Base-by-base conservation (phyloP, 805 yeast species). In the Candida ponderosae region DNA sequence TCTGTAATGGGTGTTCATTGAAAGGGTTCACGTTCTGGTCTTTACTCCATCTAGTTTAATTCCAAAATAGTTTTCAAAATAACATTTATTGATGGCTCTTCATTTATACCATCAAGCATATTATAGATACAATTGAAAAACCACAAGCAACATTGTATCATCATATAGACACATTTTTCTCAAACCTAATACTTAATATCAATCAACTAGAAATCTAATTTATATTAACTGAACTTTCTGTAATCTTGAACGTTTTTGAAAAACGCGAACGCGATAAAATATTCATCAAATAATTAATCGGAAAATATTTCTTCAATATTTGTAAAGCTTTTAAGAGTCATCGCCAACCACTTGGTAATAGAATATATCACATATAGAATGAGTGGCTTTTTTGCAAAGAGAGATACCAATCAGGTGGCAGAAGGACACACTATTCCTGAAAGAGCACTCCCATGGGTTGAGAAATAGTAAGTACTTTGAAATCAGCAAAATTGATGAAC, bases 1-100 rank as follows among this genome's bases (percentile, higher is more conserved):
- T 80, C 90, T 20, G 93, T 90, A 15, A 72, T 89, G 34, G 97
- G 96, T 6, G 87, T 85, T 18, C 87, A 77, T 36, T 53, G 37
- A 40, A 18, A 11, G 9, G 4, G 4, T 18, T 31, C 32, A n/a
- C n/a, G n/a, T n/a, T n/a, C n/a, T n/a, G n/a, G n/a, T n/a, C n/a
- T n/a, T n/a, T n/a, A n/a, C n/a, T n/a, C n/a, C n/a, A n/a, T n/a
- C n/a, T n/a, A n/a, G n/a, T n/a, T n/a, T 11, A 31, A 10, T 13
- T 23, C 17, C 18, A 15, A 9, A 9, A 10, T 11, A 11, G 13
- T 23, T 5, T 18, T 7, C 23, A 31, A 31, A 18, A 18, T 13
- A 18, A 20, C 15, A 18, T n/a, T 21, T 13, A 23, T 29, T 29
- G 19, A 16, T 32, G 16, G 32, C 26, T 28, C 26, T 19, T 24